Evolutionary conservation across 164 flowering plant genomes (phyloP), one percentile per base, ranked within the genome.

Genomic region (Tetracentron sinense): DNA sequence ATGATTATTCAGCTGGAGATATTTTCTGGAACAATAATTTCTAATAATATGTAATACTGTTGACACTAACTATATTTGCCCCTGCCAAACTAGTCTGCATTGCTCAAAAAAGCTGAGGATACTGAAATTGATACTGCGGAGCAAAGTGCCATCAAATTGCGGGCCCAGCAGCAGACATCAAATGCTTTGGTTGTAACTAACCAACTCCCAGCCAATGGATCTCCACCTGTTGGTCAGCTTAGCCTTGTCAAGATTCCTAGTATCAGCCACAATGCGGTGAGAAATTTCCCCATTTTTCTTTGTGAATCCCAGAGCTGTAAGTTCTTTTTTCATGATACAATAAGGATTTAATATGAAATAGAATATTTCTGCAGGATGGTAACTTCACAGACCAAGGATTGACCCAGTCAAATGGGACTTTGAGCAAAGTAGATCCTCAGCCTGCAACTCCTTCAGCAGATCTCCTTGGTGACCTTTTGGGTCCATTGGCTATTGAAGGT

Each of bases 101-200:
- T 95, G 81, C 80, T 95, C 7, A 95, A 78, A 68, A 90, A 83
- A 59, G 96, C 99, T 30, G 99, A 89, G 78, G 96, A 90, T 79
- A 69, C 84, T 60, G 99, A 95, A 72, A 72, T 82, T 67, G 99
- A 95, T 68, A 79, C 97, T 64, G 99, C 99, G 8, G 99, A 95
- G 64, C 96, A 86, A 85, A 95, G 99, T 82, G 99, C 99, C 65
- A 79, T 95, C 67, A 92, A 83, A 77, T 73, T 85, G 72, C 86
- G 99, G 56, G 72, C 96, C 22, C 96, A 86, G 68, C 97, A 91
- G 72, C 99, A 89, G 63, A 72, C 62, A 27, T 95, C 97, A 68
- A 95, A 75, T 85, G 97, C 97, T 56, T 74, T 95, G 72, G 94
- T 85, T 69, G 84, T 92, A 47, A 80, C 92, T 49, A 92, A 92